Conservation (phyloP, 2,329 filamentous ascomycete species). For the Domatiomyces catenatus region DNA sequence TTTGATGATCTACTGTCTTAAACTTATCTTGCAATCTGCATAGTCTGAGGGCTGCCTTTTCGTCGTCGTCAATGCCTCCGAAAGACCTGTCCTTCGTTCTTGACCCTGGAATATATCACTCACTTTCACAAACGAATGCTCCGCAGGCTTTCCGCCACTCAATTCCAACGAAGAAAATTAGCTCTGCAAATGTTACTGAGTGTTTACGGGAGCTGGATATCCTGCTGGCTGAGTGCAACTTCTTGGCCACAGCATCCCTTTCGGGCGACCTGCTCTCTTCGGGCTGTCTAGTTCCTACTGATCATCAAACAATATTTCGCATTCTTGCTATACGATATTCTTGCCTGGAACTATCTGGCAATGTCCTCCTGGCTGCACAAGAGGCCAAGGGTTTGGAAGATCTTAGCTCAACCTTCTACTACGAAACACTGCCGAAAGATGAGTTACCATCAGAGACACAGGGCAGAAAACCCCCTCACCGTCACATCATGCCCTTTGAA, state of each 20-base stretch:
- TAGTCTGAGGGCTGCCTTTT: background rate
- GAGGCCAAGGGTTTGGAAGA: slow-evolving; percentile 50
- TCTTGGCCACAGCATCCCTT: slow-evolving; percentile 55
- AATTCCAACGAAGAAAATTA: slow-evolving; percentile 42
- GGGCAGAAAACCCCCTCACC: slow-evolving; percentile 49
- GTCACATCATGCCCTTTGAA: slow-evolving; percentile 70
- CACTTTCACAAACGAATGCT: slow-evolving; percentile 48
- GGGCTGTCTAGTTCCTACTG: slow-evolving; percentile 27
- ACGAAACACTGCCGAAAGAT: slow-evolving; percentile 19
- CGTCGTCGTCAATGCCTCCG: slow-evolving; percentile 20
- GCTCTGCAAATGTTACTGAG: slow-evolving; percentile 38
- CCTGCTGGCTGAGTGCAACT: slow-evolving; percentile 59
- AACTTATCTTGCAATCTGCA: background rate
- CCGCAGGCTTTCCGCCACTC: slow-evolving; percentile 55
- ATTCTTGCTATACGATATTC: slow-evolving; percentile 69
- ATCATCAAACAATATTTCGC: slow-evolving; percentile 54
- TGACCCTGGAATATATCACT: slow-evolving; percentile 67
- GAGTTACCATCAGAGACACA: slow-evolving; percentile 18
- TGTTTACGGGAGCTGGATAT: slow-evolving; percentile 37
- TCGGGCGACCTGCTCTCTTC: slow-evolving; percentile 29
- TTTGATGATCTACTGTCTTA: background rate
- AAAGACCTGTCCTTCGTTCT: slow-evolving; percentile 73
- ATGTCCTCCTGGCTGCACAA: slow-evolving; percentile 50
- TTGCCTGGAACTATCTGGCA: slow-evolving; percentile 65
- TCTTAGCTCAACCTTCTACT: slow-evolving; percentile 41